A percentile compares a stretch with the other conserved stretches of the same genome.
These are phyloP conservation scores for Capsella bursapastoris DNA, from an alignment of 345 rosid species.

Conservation along the genomic window DNA sequence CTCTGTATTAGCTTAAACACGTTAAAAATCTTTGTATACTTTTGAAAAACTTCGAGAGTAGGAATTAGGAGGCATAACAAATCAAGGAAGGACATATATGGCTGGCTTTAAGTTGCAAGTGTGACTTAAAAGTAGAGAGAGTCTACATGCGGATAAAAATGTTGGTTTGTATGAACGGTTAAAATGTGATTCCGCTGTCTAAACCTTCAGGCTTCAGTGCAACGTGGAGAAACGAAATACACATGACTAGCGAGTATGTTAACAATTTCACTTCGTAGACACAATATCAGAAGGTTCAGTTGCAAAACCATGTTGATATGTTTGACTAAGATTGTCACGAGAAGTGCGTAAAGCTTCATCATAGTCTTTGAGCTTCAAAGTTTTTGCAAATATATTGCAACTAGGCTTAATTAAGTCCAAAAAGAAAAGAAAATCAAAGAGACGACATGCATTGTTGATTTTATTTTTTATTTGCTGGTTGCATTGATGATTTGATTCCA, in stretches of 20 bases:
- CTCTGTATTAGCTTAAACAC: background rate
- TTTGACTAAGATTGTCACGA: background rate
- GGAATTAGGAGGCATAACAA: background rate
- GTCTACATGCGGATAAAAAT: background rate
- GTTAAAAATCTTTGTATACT: no score
- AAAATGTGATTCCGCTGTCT: conserved; percentile 6
- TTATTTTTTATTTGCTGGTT: background rate
- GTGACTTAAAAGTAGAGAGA: conserved; percentile 18
- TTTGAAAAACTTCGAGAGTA: background rate
- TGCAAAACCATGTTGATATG: background rate
- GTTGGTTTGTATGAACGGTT: conserved; percentile 15
- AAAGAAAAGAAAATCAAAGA: background rate
- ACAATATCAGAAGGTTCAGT: background rate
- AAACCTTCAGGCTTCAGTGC: background rate
- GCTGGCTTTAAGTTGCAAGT: background rate
- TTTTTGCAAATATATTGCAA: no score
- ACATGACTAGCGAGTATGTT: conserved; percentile 9
- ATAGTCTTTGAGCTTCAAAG: no score
- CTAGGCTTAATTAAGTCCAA: no score
- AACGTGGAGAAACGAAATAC: conserved; percentile 7
- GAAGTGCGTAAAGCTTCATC: background rate
- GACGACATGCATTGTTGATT: background rate
- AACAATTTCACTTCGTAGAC: background rate
- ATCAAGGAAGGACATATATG: background rate
- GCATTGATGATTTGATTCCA: background rate